phyloP scores from a whole-genome alignment of 208 protist species.

The Leishmania arabica region DNA sequence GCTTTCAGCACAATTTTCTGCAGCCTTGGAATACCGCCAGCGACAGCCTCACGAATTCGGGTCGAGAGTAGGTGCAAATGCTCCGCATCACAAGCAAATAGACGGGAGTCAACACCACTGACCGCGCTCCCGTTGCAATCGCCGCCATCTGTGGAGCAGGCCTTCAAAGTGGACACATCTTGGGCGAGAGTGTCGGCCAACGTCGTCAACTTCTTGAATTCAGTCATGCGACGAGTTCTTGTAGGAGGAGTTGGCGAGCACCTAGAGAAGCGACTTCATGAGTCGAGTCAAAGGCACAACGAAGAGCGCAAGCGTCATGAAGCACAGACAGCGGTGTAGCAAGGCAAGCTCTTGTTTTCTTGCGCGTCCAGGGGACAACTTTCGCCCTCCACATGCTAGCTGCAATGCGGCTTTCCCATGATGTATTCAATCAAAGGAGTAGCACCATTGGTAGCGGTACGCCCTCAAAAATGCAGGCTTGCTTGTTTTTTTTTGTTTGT shows the following conservation, averaged over 20 bases:
- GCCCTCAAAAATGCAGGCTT: not conserved
- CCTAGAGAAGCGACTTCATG: not conserved
- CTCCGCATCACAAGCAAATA: not conserved
- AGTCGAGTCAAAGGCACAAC: not conserved
- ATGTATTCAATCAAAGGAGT: not conserved
- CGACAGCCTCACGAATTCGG: conserved; percentile 13
- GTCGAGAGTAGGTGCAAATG: conserved; percentile 5
- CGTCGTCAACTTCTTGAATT: conserved; percentile 29
- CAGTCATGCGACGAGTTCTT: conserved; percentile 21
- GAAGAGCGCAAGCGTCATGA: not conserved
- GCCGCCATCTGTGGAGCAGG: not conserved
- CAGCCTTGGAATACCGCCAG: conserved; percentile 43
- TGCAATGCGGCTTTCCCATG: not conserved
- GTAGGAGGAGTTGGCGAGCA: not conserved
- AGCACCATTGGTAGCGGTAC: not conserved
- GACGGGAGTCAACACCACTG: not conserved
- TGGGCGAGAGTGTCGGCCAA: conserved; percentile 12
- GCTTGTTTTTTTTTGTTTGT: conserved; percentile 5
- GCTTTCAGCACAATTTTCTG: conserved; percentile 73
- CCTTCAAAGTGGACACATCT: conserved; percentile 20
- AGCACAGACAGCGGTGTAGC: not conserved
- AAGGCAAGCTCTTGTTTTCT: not conserved
- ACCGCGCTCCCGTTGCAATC: not conserved
- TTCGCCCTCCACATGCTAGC: not conserved
- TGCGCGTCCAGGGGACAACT: not conserved